Percentiles rank a stretch among this genome's conserved stretches.
phyloP scores from a whole-genome alignment of 192 early-diverging fungal genomes.

The Mortierella claussenii region DNA sequence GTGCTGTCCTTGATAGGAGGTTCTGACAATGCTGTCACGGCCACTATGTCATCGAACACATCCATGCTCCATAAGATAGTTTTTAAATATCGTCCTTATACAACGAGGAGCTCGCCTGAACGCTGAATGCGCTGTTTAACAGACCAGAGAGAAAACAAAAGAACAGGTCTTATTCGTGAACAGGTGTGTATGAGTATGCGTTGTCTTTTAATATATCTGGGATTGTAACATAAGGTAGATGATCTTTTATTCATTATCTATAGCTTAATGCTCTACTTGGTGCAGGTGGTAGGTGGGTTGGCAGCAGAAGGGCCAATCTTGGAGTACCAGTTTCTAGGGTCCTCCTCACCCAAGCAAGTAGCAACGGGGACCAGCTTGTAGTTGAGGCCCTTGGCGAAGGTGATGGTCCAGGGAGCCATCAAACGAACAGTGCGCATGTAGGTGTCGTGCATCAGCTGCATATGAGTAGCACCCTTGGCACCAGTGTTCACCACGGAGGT shows the following conservation, averaged over 20 bases:
- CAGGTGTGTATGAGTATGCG: too few species aligned
- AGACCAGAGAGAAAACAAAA: too few species aligned
- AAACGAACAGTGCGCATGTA: conserved; percentile 31
- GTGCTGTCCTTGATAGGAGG: too few species aligned
- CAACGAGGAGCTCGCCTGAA: too few species aligned
- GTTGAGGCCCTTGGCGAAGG: conserved; percentile 28
- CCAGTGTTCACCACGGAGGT: conserved; percentile 22
- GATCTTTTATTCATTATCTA: neutral
- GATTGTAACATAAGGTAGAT: neutral
- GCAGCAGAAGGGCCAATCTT: conserved; percentile 22
- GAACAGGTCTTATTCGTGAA: too few species aligned
- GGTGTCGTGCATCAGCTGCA: conserved; percentile 48
- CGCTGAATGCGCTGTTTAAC: too few species aligned
- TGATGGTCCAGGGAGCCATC: conserved; percentile 45
- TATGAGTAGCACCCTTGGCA: conserved; percentile 28
- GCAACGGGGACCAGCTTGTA: conserved; percentile 54
- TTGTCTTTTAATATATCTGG: too few species aligned
- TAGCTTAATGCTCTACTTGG: conserved; percentile 18
- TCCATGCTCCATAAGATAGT: too few species aligned
- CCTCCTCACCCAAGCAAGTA: conserved; percentile 40
- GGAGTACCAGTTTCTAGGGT: conserved; percentile 50
- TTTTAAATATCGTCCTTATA: too few species aligned
- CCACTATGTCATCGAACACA: too few species aligned
- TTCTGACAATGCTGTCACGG: too few species aligned
- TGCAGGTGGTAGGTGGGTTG: conserved; percentile 37